Evolutionary conservation across 2,329 filamentous ascomycete species (phyloP), one percentile per base, ranked within the genome.

Genomic region (Ascosphaera apis): DNA sequence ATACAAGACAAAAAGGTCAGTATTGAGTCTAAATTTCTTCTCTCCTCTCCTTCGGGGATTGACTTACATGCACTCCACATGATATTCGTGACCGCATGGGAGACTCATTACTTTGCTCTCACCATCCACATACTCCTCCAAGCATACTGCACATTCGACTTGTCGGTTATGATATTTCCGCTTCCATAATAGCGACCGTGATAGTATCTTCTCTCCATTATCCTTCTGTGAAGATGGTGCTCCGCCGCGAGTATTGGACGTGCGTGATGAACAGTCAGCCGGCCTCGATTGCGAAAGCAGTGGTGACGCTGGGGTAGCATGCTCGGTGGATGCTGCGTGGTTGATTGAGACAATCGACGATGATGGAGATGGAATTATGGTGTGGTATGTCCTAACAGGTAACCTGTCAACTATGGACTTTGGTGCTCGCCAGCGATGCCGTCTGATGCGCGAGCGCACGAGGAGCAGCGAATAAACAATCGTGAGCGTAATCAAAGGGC

Each of bases 1-100:
- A 17, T 23, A 27, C 15, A n/a, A n/a, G n/a, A n/a, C 35, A 17
- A n/a, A 17, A 23, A 31, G 15, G 33, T 15, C 33, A 37, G 30
- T 25, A 33, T 35, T 34, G 13, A 12, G 15, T 11, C 31, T 4
- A 3, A 13, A 19, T 31, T 36, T 23, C 21, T 35, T 39, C 17
- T 37, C 33, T 36, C 19, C 19, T 17, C 18, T 35, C 21, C 9
- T 15, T 13, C 9, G 33, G 21, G 13, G 11, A 5, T 18, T 23
- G 12, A 77, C 83, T 76, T 60, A 91, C 83, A 98, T 95, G 83
- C 88, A 98, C 52, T 91, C 83, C 18, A 67, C 86, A 54, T 98
- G 88, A 55, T 95, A 98, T 50, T 98, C 88, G 53, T 98, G 88
- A 25, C 88, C 88, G 56, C 88, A 98, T 6, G 88, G 88, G 40